Evolutionary conservation across 805 yeast genomes (phyloP).

Genomic region (Metschnikowia baotianmanensis): DNA sequence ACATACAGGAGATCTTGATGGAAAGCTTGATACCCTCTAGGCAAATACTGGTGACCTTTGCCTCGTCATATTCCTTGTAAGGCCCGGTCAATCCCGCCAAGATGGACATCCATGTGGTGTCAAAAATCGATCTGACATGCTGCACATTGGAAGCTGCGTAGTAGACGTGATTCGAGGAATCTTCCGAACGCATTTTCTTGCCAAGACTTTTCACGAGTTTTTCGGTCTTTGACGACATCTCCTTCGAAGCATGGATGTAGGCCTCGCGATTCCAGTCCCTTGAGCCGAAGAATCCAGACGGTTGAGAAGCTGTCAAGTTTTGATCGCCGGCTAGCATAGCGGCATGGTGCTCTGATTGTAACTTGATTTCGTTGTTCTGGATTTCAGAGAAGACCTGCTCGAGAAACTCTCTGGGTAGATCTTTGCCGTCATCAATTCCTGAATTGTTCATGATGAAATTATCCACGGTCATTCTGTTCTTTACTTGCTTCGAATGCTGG

Average conservation of each 20-base stretch:
- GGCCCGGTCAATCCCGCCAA: conserved; percentile 94
- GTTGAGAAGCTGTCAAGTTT: conserved; percentile 25
- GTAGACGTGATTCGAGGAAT: conserved; percentile 45
- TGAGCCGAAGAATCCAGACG: conserved; percentile 60
- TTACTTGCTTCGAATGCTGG: conserved; percentile 84
- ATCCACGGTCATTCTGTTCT: conserved; percentile 81
- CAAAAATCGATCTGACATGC: conserved; percentile 91
- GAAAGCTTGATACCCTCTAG: conserved; percentile 85
- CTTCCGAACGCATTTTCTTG: conserved; percentile 41
- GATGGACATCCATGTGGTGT: conserved; percentile 94
- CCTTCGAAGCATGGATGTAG: conserved; percentile 87
- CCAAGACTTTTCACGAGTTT: conserved; percentile 69
- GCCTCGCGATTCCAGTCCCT: conserved; percentile 75
- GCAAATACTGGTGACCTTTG: conserved; percentile 63
- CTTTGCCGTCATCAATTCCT: conserved; percentile 90
- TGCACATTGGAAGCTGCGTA: conserved; percentile 84
- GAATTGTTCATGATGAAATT: conserved; percentile 84
- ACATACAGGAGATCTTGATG: conserved; percentile 77
- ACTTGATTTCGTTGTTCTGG: conserved; percentile 77
- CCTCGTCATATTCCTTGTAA: conserved; percentile 82
- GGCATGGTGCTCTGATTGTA: conserved; percentile 91
- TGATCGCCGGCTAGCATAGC: conserved; percentile 73
- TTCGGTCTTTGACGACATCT: conserved; percentile 87
- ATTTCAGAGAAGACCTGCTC: conserved; percentile 75
- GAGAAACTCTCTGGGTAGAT: conserved; percentile 73